Evolutionary conservation across 768 basidiomycete genomes (phyloP).

Genomic region (Leucosporidium yakuticum): DNA sequence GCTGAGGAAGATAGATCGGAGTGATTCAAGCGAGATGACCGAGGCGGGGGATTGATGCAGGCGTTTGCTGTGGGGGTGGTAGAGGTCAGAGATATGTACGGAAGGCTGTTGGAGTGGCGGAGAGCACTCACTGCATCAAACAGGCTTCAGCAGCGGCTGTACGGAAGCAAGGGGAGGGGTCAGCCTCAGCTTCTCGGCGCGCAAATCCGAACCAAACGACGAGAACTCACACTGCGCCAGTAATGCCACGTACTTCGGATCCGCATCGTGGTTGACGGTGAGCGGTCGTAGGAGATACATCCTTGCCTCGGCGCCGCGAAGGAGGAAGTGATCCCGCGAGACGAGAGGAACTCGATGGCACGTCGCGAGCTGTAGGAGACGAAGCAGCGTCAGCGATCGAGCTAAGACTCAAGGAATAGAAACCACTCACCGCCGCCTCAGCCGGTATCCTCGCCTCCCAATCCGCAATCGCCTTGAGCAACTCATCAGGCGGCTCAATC

Average conservation of each 20-base stretch:
- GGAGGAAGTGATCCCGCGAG: conserved; percentile 20
- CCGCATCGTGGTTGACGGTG: conserved; percentile 2
- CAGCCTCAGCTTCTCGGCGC: too few relatives aligned
- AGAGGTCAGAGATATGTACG: not conserved
- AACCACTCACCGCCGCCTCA: not conserved
- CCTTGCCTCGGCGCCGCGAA: conserved; percentile 5
- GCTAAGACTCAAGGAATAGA: too few relatives aligned
- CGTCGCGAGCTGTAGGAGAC: not conserved
- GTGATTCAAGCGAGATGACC: conserved; percentile 8
- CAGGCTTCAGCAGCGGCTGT: conserved; percentile 16
- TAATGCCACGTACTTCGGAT: conserved; percentile 7
- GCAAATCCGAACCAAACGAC: too few relatives aligned
- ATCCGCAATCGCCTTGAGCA: conserved; percentile 11
- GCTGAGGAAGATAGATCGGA: conserved; percentile 25
- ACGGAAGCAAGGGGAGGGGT: too few relatives aligned
- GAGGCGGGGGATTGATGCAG: conserved; percentile 11
- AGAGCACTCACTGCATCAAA: conserved; percentile 18
- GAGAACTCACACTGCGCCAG: conserved; percentile 3
- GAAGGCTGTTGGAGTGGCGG: too few relatives aligned
- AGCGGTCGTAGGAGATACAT: conserved; percentile 25
- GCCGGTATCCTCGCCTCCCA: conserved; percentile 20
- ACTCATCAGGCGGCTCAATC: not conserved
- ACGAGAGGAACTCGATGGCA: conserved; percentile 7
- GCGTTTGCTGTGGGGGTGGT: conserved; percentile 16
- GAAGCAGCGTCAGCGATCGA: too few relatives aligned